These are phyloP conservation scores for Alternaria alternata DNA, from an alignment of 2,329 filamentous ascomycete species.

Conservation along the genomic window DNA sequence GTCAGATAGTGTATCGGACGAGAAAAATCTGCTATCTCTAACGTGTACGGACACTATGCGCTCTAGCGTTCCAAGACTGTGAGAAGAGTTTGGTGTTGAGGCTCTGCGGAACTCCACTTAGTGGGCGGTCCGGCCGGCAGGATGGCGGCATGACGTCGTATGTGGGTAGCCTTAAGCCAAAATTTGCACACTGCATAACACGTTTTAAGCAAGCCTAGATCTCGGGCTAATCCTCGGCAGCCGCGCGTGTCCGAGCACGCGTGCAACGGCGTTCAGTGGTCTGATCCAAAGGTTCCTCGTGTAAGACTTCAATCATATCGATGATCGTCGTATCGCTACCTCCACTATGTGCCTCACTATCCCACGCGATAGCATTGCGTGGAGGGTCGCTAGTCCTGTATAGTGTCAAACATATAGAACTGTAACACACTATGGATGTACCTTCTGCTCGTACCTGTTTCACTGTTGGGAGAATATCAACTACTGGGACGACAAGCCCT, in stretches of 20 bases:
- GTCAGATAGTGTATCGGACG: constrained; percentile 4
- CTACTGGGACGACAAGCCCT: neutral
- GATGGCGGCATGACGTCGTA: constrained; percentile 17
- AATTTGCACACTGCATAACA: constrained; percentile 6
- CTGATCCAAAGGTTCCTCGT: constrained; percentile 11
- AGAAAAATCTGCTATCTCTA: constrained; percentile 16
- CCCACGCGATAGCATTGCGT: neutral
- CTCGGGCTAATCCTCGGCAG: neutral
- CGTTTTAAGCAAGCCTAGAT: neutral
- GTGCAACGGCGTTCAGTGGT: constrained; percentile 5
- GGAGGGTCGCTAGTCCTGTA: neutral
- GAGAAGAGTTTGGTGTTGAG: constrained; percentile 26
- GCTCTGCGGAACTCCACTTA: constrained; percentile 32
- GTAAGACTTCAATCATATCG: neutral
- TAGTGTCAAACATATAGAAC: neutral
- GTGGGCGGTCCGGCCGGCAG: constrained; percentile 14
- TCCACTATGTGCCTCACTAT: constrained; percentile 2
- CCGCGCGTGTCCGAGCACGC: constrained; percentile 14
- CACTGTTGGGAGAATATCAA: neutral
- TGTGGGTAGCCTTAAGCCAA: constrained; percentile 11
- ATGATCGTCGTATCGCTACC: constrained; percentile 3
- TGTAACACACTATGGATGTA: neutral
- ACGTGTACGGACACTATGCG: constrained; percentile 15
- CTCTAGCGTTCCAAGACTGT: constrained; percentile 15
- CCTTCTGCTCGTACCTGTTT: neutral